These are phyloP conservation scores for Aspergillus conjunctus DNA, from an alignment of 495 filamentous ascomycete species.

Conservation along the genomic window DNA sequence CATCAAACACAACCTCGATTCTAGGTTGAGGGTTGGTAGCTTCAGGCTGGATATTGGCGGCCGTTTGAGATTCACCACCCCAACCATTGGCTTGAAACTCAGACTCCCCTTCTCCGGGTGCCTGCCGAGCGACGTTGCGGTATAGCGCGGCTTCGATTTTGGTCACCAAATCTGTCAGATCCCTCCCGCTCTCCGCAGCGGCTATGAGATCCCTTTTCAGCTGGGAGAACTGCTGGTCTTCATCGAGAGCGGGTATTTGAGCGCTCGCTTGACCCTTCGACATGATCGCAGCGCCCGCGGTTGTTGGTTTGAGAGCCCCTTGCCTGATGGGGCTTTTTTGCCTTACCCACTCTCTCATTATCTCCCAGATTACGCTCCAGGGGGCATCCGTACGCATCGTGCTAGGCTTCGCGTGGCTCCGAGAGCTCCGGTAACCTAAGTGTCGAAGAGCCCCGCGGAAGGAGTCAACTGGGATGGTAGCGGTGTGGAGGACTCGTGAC, in stretches of 20 bases:
- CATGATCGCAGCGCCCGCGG: slow-evolving; percentile 70
- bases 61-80: slow-evolving; percentile 15
- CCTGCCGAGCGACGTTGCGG: slow-evolving; percentile 34
- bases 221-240: slow-evolving; percentile 27
- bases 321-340: slow-evolving; percentile 76
- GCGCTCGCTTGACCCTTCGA: slow-evolving; percentile 37
- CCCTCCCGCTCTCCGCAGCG: slow-evolving; percentile 38
- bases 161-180: slow-evolving; percentile 41
- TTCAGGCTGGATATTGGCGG: too few species aligned
- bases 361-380: slow-evolving; percentile 86
- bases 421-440: slow-evolving; percentile 76
- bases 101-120: slow-evolving; percentile 22
- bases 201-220: slow-evolving; percentile 42
- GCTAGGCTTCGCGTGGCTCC: slow-evolving; percentile 86
- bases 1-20: slow-evolving; percentile 78
- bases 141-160: slow-evolving; percentile 53
- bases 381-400: slow-evolving; percentile 88
- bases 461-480: slow-evolving; percentile 68
- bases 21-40: slow-evolving; percentile 26
- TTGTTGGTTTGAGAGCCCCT: slow-evolving; percentile 63
- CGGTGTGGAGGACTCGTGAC: slow-evolving; percentile 71
- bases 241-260: slow-evolving; percentile 19
- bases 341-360: slow-evolving; percentile 88
- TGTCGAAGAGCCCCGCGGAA: slow-evolving; percentile 78
- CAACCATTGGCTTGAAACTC: slow-evolving; percentile 18